A percentile compares a stretch with the other conserved stretches of the same genome.
Conservation (phyloP, 2,329 filamentous ascomycete genomes). For the Colletotrichum cordylinicola region DNA sequence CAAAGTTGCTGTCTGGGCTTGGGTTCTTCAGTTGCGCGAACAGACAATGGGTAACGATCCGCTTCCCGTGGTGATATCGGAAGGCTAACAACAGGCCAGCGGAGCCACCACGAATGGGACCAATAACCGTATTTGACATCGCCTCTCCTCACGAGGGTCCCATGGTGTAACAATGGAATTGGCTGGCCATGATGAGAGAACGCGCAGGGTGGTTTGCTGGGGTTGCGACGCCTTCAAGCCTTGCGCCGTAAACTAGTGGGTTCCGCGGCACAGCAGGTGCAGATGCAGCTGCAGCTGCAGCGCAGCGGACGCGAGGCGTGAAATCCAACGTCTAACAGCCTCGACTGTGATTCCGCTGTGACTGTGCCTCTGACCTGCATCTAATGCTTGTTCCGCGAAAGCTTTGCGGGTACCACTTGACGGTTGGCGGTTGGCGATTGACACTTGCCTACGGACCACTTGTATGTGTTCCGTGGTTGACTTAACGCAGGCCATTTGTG, state of each 20-base stretch:
- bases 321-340: background rate
- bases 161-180: background rate
- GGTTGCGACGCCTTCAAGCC: background rate
- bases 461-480: background rate
- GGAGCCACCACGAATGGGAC: background rate
- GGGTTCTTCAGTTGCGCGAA: slow-evolving; percentile 14
- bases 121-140: slow-evolving; percentile 3
- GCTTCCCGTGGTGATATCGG: slow-evolving; percentile 14
- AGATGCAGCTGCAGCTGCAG: background rate
- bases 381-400: background rate
- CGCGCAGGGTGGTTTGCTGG: background rate
- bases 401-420: background rate
- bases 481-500: background rate
- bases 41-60: slow-evolving; percentile 11
- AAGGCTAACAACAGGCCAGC: background rate
- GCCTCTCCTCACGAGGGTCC: background rate
- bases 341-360: background rate
- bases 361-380: slow-evolving; percentile 6
- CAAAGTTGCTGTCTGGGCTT: background rate
- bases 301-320: background rate
- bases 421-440: background rate
- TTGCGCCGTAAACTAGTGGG: background rate
- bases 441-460: background rate
- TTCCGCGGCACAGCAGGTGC: background rate
- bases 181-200: background rate